Base-by-base conservation (phyloP, 2,329 filamentous ascomycete genomes). In the Trichoderma afroharzianum region DNA sequence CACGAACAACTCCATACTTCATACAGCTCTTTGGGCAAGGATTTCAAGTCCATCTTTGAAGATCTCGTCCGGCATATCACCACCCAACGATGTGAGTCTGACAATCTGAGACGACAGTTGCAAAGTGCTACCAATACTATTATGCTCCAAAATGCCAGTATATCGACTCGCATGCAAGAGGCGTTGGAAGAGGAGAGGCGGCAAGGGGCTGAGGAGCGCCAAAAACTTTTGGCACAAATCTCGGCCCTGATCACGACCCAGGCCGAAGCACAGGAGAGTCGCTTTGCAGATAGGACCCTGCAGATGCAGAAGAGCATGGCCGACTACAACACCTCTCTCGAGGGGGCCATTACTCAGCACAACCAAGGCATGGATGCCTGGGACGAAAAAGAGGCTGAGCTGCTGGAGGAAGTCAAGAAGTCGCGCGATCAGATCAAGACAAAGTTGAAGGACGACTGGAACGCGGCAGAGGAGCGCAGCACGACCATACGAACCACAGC, bases 31-130 rank as follows among this genome's bases (percentile, higher is more conserved):
- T 87, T 98, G 2, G 94, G 94, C 9, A 91, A 91, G 72, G 94
- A 98, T 75, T 94, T 97, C 83, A 97, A 95, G 79, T 83, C 84
- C 6, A 88, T 95, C 28, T 97, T 98, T 75, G 94, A 97, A 74
- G 91, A 93, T 14, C 85, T 98, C 63, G 85, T 93, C 63, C 89
- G 87, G 74, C 91, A 94, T 75, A 86, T 98, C 70, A 88, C 89
- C 47, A 85, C 89, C 11, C 95, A 98, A 79, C 92, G 92, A 76
- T 84, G 85, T 9, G 94, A 98, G 79, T 92, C 92, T 1, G 89
- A 95, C 74, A 84, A 85, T 33, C 85, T 99, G 28, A 88, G 92
- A 55, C 84, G 88, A 39, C 90, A 97, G 74, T 86, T 98, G 2
- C 86, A 92, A 71, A 84, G 85, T 59, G 92, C 95, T 1, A 92